Evolutionary conservation across 495 filamentous ascomycete genomes (phyloP).

Genomic region (Podospora tetraspora): DNA sequence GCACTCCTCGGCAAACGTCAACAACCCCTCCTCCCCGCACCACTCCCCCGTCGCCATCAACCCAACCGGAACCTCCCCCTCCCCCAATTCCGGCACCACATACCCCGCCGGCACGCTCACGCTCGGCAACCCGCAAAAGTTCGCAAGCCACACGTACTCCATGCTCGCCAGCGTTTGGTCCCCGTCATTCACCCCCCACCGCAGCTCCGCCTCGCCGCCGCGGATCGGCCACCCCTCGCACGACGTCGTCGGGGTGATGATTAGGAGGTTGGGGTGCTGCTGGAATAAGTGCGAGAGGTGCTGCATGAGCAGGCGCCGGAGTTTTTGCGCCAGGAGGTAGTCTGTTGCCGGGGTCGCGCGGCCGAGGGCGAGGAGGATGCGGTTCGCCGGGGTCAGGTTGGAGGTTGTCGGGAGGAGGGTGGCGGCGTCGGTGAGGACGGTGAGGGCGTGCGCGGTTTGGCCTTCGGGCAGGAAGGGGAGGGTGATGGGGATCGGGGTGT

Average conservation of each 20-base stretch:
- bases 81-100: constrained; percentile 26
- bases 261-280: constrained; percentile 63
- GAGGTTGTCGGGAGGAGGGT: constrained; percentile 28
- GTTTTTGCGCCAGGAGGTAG: constrained; percentile 68
- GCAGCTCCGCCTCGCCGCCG: constrained; percentile 44
- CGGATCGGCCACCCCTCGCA: constrained; percentile 63
- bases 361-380: constrained; percentile 63
- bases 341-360: constrained; percentile 59
- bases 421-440: constrained; percentile 69
- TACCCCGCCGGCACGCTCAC: constrained; percentile 69
- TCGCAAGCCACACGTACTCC: constrained; percentile 82
- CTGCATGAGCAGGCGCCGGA: constrained; percentile 70
- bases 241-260: constrained; percentile 70
- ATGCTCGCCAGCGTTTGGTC: constrained; percentile 67
- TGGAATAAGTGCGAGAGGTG: constrained; percentile 68
- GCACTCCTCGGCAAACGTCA: constrained; percentile 61
- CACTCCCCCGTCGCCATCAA: constrained; percentile 81
- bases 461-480: constrained; percentile 72
- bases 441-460: constrained; percentile 71
- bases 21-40: constrained; percentile 66
- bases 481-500: constrained; percentile 59
- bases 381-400: constrained; percentile 60
- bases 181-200: constrained; percentile 64
- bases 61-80: constrained; percentile 61
- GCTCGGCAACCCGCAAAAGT: constrained; percentile 71